phyloP scores from a whole-genome alignment of 2,329 filamentous ascomycete species.

The Fusarium nygamai region DNA sequence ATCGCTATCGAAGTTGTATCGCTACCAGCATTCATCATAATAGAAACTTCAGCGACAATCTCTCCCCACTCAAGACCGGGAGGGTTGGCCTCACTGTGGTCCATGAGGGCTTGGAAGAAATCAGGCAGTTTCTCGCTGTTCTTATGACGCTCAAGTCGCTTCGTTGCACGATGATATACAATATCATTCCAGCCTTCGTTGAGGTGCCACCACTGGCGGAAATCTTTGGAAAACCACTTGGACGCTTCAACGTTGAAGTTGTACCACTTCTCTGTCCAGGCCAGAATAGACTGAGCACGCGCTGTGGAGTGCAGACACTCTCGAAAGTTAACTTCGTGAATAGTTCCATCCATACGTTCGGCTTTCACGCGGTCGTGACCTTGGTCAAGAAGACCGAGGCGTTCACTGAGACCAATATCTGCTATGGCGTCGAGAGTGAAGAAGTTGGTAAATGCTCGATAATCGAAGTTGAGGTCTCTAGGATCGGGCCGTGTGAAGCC shows the following conservation, averaged over 20 bases:
- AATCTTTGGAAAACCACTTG: conserved; percentile 57
- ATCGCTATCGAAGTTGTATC: conserved; percentile 62
- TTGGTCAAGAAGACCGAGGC: conserved; percentile 61
- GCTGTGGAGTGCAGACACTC: conserved; percentile 61
- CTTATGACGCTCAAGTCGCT: conserved; percentile 34
- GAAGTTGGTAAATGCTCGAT: conserved; percentile 62
- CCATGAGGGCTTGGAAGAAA: conserved; percentile 67
- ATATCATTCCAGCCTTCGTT: conserved; percentile 54
- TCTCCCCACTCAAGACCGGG: conserved; percentile 63
- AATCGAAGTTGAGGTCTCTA: conserved; percentile 59
- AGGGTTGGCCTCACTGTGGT: conserved; percentile 53
- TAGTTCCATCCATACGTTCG: conserved; percentile 56
- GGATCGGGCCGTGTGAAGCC: conserved; percentile 39
- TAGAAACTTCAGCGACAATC: conserved; percentile 64
- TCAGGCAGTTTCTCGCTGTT: conserved; percentile 65
- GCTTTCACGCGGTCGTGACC: conserved; percentile 57
- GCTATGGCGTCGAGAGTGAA: conserved; percentile 67
- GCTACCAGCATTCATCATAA: conserved; percentile 63
- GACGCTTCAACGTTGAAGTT: conserved; percentile 57
- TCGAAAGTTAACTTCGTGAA: conserved; percentile 58
- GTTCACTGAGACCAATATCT: conserved; percentile 63
- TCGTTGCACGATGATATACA: conserved; percentile 52
- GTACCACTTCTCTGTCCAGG: conserved; percentile 64
- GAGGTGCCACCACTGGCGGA: conserved; percentile 30
- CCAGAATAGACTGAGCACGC: conserved; percentile 59